These are phyloP conservation scores for Moniliophthora roreri DNA, from an alignment of 1,284 basidiomycete species.

Conservation along the genomic window DNA sequence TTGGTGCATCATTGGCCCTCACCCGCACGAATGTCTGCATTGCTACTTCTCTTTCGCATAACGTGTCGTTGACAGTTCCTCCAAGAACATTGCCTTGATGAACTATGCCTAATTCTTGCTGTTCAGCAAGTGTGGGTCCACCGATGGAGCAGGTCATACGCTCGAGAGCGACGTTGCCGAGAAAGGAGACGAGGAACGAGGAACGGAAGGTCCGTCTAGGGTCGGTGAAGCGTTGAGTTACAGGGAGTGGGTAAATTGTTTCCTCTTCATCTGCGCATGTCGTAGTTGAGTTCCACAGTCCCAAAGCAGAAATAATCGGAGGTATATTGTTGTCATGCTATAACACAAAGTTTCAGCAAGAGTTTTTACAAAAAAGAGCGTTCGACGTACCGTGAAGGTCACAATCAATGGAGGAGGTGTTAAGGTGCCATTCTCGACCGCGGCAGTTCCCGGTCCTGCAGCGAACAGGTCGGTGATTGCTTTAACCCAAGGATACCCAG, in stretches of 20 bases:
- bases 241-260: constrained; percentile 35
- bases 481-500: constrained; percentile 40
- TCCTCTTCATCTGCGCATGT: not conserved
- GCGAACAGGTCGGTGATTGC: constrained; percentile 37
- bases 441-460: constrained; percentile 28
- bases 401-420: constrained; percentile 39
- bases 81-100: constrained; percentile 14
- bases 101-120: constrained; percentile 14
- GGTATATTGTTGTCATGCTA: constrained; percentile 48
- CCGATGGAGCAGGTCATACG: constrained; percentile 31
- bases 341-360: not conserved
- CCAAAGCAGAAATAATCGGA: constrained; percentile 40
- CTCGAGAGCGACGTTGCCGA: constrained; percentile 40
- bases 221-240: constrained; percentile 23
- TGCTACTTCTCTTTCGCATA: constrained; percentile 14
- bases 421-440: constrained; percentile 26
- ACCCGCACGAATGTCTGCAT: constrained; percentile 35
- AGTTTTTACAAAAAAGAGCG: not conserved
- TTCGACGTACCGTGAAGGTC: constrained; percentile 37
- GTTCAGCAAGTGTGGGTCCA: constrained; percentile 8
- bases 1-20: constrained; percentile 35
- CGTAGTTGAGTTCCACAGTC: constrained; percentile 39
- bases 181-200: constrained; percentile 38
- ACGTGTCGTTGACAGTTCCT: constrained; percentile 11
- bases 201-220: constrained; percentile 34